Evolutionary conservation across 75 land plant genomes (phyloP).

Genomic region (Adiantum capillusveneris): DNA sequence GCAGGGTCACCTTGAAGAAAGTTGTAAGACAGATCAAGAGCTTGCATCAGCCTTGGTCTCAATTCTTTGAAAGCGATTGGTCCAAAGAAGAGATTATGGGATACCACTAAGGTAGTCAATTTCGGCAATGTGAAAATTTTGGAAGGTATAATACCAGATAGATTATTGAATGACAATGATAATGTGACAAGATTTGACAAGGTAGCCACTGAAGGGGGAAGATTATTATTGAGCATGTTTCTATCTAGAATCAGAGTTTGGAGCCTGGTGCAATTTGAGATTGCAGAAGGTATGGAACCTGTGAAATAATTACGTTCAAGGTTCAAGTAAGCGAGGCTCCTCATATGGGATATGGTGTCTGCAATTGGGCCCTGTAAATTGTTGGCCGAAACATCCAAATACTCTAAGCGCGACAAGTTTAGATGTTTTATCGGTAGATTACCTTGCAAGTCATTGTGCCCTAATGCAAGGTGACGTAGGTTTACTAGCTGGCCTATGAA

Average conservation of each 20-base stretch:
- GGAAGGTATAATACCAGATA: slow-evolving; percentile 11
- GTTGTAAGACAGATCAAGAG: slow-evolving; percentile 14
- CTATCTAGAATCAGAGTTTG: not conserved
- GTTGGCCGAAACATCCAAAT: slow-evolving; percentile 8
- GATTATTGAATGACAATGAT: slow-evolving; percentile 4
- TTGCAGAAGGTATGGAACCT: slow-evolving; percentile 9
- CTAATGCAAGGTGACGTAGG: slow-evolving; percentile 6
- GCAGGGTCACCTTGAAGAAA: slow-evolving; percentile 16
- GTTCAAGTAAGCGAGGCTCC: slow-evolving; percentile 6
- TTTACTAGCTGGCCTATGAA: not conserved
- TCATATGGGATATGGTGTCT: not conserved
- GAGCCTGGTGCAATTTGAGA: slow-evolving; percentile 5
- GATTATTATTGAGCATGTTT: not conserved
- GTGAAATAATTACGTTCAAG: slow-evolving; percentile 4
- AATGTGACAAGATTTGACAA: not conserved
- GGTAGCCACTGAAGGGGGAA: not conserved
- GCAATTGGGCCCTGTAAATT: slow-evolving; percentile 10
- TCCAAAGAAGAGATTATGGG: slow-evolving; percentile 19
- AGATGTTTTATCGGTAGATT: not conserved
- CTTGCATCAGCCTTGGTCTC: not conserved
- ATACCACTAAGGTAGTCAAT: slow-evolving; percentile 7
- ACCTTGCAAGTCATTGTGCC: slow-evolving; percentile 19
- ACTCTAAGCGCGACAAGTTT: not conserved
- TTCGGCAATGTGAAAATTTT: slow-evolving; percentile 1
- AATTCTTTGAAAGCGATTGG: not conserved